Evolutionary conservation across 768 basidiomycete genomes (phyloP).

Genomic region (Tubosaeta brunneosetosa): DNA sequence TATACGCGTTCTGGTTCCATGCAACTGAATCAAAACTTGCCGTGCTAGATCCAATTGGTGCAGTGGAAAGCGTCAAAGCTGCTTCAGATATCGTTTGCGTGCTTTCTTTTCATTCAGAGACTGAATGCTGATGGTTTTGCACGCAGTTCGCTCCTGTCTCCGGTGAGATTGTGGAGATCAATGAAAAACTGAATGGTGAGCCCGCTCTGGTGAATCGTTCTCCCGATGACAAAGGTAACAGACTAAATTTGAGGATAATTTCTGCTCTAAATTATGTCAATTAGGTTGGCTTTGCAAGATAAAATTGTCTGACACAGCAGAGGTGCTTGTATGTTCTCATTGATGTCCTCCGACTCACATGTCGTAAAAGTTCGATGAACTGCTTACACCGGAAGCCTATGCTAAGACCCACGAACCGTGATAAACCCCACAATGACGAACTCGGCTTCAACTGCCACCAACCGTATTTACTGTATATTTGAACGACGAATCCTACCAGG

Average conservation of each 20-base stretch:
- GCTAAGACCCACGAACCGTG: slow-evolving; percentile 48
- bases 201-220: slow-evolving; percentile 88
- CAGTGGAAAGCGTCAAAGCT: slow-evolving; percentile 95
- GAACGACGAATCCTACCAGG: neutral
- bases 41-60: slow-evolving; percentile 71
- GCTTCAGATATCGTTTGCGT: slow-evolving; percentile 84
- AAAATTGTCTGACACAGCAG: slow-evolving; percentile 66
- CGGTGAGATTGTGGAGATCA: slow-evolving; percentile 77
- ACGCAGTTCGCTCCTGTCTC: slow-evolving; percentile 87
- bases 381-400: slow-evolving; percentile 80
- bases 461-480: slow-evolving; percentile 1
- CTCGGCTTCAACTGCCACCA: slow-evolving; percentile 25
- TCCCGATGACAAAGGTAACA: slow-evolving; percentile 74
- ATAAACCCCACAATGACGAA: slow-evolving; percentile 3
- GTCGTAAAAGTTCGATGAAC: slow-evolving; percentile 50
- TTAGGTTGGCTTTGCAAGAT: slow-evolving; percentile 97
- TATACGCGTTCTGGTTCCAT: neutral
- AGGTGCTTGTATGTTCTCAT: slow-evolving; percentile 43
- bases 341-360: neutral
- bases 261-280: neutral
- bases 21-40: slow-evolving; percentile 1
- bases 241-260: neutral
- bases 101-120: neutral
- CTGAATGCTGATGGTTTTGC: slow-evolving; percentile 7
- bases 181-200: slow-evolving; percentile 57